Base-by-base conservation (phyloP, 306 rosid species). In the Abrus pulchellus region DNA sequence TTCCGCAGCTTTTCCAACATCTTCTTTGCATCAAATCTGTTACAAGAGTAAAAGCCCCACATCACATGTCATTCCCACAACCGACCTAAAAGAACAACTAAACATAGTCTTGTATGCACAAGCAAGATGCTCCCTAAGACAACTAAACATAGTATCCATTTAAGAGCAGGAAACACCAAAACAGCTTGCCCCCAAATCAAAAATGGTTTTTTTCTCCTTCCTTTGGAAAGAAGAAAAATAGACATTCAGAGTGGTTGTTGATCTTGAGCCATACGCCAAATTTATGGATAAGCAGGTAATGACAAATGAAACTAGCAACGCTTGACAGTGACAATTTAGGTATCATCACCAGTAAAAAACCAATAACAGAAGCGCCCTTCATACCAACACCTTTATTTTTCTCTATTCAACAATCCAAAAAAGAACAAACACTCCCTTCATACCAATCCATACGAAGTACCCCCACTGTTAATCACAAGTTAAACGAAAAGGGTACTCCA, bases 1-100 rank as follows among this genome's bases (percentile, higher is more conserved):
- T 88, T 76, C 61, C 93, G 79, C 63, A 89, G 85, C 53, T 53
- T 90, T 47, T 92, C 97, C 89, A 90, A 83, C 94, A 94, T 90
- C 82, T 76, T 87, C 69, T 75, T 76, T 32, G 93, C 97, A 75
- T 91, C 88, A 69, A 94, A 94, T 82, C 98, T 94, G 84, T 86
- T 68, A 60, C 73, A 76, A 83, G 8, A 69, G 62, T 59, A 45
- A 66, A 20, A 75, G 36, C 52, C 77, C 67, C 30, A 29, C 10
- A 28, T 79, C 12, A 82, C 44, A 74, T 59, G 76, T 72, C 59
- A 85, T 30, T 54, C 48, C 76, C 69, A 62, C 14, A 76, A 41
- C 43, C 66, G 2, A 73, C 11, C 29, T 53, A 47, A 52, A 67
- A 34, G 34, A 45, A 50, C 45, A 45, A 57, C 45, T 38, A 20